Percentiles rank a stretch among this genome's conserved stretches.
Conservation (phyloP, 2,329 filamentous ascomycete genomes). For the Alternaria conjuncta region DNA sequence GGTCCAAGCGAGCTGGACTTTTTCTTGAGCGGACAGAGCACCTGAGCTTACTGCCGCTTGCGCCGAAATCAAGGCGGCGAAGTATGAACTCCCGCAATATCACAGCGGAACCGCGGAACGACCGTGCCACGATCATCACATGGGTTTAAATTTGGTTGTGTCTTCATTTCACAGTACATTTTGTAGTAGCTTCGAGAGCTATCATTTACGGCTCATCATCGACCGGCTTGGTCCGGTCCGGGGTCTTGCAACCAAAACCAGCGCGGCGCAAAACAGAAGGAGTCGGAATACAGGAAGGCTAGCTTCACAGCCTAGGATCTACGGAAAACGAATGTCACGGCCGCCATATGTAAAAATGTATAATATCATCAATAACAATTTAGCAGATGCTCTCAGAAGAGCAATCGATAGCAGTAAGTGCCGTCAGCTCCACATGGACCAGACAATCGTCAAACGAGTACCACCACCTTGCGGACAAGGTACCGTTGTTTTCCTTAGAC, state of each 20-base stretch:
- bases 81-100: conserved; percentile 2
- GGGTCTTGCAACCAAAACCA: conserved; percentile 6
- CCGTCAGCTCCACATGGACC: neutral
- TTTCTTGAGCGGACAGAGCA: conserved; percentile 61
- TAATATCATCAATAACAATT: conserved; percentile 18
- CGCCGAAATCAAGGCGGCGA: neutral
- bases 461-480: neutral
- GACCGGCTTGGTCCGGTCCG: conserved; percentile 3
- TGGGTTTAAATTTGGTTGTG: neutral
- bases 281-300: neutral
- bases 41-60: conserved; percentile 19
- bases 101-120: conserved; percentile 4
- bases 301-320: conserved; percentile 11
- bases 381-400: conserved; percentile 2
- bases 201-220: conserved; percentile 5
- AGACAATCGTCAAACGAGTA: neutral
- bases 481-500: conserved; percentile 3
- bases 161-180: conserved; percentile 19
- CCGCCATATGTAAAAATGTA: conserved; percentile 26
- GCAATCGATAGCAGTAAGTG: neutral
- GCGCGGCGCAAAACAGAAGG: conserved; percentile 17
- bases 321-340: conserved; percentile 21
- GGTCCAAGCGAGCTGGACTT: conserved; percentile 79
- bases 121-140: neutral
- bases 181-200: conserved; percentile 18